A percentile compares a stretch with the other conserved stretches of the same genome.
These are phyloP conservation scores for Pistacia integerrima DNA, from an alignment of 345 rosid genomes.

Conservation along the genomic window DNA sequence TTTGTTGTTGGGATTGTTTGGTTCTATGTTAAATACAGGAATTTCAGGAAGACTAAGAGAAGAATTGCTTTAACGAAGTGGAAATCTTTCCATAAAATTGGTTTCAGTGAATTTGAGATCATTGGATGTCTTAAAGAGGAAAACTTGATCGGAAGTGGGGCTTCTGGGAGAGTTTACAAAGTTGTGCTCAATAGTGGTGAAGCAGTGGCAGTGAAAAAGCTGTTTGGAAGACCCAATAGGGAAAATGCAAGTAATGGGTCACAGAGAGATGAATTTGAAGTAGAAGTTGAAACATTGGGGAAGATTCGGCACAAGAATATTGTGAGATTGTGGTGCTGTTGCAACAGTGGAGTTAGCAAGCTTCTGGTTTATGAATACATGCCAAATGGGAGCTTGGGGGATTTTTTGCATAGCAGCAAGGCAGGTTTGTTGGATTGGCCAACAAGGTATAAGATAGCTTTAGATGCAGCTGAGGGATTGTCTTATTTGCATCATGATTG, in stretches of 20 bases:
- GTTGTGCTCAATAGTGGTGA: conserved; percentile 66
- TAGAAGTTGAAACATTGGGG: conserved; percentile 82
- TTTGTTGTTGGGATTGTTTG: conserved; percentile 60
- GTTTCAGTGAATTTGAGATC: conserved; percentile 72
- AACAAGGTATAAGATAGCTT: conserved; percentile 64
- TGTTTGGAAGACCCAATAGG: conserved; percentile 41
- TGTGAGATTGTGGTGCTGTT: conserved; percentile 88
- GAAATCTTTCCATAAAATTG: conserved; percentile 87
- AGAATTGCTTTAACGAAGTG: conserved; percentile 52
- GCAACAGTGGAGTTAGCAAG: conserved; percentile 55
- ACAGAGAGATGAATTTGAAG: conserved; percentile 55
- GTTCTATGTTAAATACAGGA: conserved; percentile 58
- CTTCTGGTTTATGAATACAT: conserved; percentile 89
- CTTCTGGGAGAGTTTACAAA: conserved; percentile 84
- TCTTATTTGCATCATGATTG: conserved; percentile 93
- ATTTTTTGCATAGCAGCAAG: conserved; percentile 59
- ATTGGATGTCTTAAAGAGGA: conserved; percentile 57
- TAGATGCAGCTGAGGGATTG: conserved; percentile 87
- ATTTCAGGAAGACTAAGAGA: conserved; percentile 46
- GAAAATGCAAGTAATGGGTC: conserved; percentile 32
- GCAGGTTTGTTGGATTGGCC: conserved; percentile 68
- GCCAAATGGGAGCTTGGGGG: conserved; percentile 91
- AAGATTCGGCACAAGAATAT: conserved; percentile 89
- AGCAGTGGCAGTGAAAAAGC: conserved; percentile 86
- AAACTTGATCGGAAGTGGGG: conserved; percentile 80